Evolutionary conservation across 768 basidiomycete species (phyloP).

Genomic region (Ramaria sp.): DNA sequence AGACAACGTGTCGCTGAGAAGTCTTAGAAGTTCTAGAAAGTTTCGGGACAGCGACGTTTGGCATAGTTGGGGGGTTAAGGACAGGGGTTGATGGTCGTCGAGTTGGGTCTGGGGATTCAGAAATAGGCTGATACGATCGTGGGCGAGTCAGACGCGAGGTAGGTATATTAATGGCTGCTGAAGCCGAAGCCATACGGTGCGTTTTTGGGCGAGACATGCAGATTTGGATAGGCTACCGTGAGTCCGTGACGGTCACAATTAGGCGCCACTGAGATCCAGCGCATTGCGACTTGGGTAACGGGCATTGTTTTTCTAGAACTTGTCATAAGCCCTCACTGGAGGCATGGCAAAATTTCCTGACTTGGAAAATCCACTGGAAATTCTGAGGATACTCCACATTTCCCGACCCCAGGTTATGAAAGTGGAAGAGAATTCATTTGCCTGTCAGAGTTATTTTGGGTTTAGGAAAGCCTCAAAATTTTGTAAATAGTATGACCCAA

Average conservation of each 20-base stretch:
- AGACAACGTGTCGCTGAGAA: conserved; percentile 79
- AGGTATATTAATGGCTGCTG: conserved; percentile 1
- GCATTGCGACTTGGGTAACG: not conserved
- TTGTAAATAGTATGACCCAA: too few species aligned
- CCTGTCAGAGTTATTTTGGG: too few species aligned
- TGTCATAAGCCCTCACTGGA: too few species aligned
- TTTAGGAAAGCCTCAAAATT: too few species aligned
- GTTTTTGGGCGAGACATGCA: conserved; percentile 5
- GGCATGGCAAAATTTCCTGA: too few species aligned
- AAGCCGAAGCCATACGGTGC: not conserved
- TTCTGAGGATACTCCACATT: too few species aligned
- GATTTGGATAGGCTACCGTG: not conserved
- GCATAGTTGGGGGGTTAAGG: conserved; percentile 15
- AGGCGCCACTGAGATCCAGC: not conserved
- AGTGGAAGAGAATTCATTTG: too few species aligned
- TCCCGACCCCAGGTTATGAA: too few species aligned
- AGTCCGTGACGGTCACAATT: not conserved
- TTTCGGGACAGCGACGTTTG: conserved; percentile 13
- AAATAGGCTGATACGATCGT: not conserved
- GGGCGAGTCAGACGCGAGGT: not conserved
- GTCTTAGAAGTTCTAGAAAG: conserved; percentile 74
- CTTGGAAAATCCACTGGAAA: too few species aligned
- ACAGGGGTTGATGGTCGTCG: conserved; percentile 25
- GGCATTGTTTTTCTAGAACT: not conserved
- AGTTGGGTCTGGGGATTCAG: not conserved